Conservation (phyloP, 1,284 basidiomycete genomes). For the Boletus coffeatus region DNA sequence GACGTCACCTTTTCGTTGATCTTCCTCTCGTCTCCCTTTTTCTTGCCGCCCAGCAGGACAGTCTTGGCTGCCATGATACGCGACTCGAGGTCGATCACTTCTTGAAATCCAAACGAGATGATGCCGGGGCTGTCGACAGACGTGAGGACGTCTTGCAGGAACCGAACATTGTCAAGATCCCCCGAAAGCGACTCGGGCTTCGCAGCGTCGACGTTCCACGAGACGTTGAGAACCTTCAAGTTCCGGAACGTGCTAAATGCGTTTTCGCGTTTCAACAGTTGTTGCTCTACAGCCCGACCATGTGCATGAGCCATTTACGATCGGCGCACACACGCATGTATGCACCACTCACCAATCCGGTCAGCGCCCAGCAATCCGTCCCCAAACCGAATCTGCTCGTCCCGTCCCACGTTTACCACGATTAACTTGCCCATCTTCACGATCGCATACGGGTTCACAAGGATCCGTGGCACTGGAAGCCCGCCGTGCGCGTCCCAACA, state of each 20-base stretch:
- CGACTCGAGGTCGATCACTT: constrained; percentile 91
- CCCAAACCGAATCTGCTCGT: constrained; percentile 79
- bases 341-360: constrained; percentile 69
- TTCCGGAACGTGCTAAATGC: constrained; percentile 79
- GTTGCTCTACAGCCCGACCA: constrained; percentile 50
- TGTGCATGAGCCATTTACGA: constrained; percentile 1
- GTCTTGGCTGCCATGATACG: constrained; percentile 90
- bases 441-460: constrained; percentile 71
- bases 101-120: constrained; percentile 93
- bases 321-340: neutral
- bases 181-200: constrained; percentile 71
- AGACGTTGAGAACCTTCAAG: constrained; percentile 76
- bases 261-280: constrained; percentile 68
- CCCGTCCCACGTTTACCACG: constrained; percentile 76
- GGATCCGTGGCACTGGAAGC: constrained; percentile 68
- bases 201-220: constrained; percentile 93
- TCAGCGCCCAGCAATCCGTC: constrained; percentile 84
- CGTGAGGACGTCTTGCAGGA: constrained; percentile 66
- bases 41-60: constrained; percentile 70
- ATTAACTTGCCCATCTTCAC: constrained; percentile 58
- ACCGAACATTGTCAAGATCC: constrained; percentile 59
- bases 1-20: constrained; percentile 77
- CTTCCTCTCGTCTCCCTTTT: constrained; percentile 57
- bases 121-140: constrained; percentile 80
- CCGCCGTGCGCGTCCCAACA: constrained; percentile 84